phyloP scores from a whole-genome alignment of 2,329 filamentous ascomycete genomes.

The Venturiaceae sp. region DNA sequence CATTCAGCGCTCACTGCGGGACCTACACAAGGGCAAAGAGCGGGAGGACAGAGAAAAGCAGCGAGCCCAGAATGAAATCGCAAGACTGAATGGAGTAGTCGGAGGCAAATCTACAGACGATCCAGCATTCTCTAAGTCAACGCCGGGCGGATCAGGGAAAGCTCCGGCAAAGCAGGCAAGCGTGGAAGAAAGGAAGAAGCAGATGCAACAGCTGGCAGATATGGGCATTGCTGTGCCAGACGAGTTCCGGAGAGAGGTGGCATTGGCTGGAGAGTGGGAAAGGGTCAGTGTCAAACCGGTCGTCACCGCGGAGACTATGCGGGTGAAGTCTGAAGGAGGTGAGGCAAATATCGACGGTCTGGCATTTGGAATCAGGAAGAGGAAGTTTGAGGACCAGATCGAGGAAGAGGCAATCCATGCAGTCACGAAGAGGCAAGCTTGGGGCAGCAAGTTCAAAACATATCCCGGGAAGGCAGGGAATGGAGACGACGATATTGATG shows the following conservation, averaged over 20 bases:
- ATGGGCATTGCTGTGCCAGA: constrained; percentile 81
- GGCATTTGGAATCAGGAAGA: constrained; percentile 52
- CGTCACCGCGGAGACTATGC: constrained; percentile 29
- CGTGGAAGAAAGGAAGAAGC: constrained; percentile 63
- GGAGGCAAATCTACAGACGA: constrained; percentile 27
- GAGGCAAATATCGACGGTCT: constrained; percentile 22
- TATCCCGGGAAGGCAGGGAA: constrained; percentile 32
- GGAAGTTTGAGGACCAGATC: constrained; percentile 51
- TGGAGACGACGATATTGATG: constrained; percentile 51
- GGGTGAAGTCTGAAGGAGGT: constrained; percentile 35
- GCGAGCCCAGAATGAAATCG: constrained; percentile 73
- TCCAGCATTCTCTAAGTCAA: constrained; percentile 20
- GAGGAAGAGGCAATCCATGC: constrained; percentile 29
- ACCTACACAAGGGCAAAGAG: constrained; percentile 79
- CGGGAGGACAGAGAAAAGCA: constrained; percentile 73
- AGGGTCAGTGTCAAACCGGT: constrained; percentile 44
- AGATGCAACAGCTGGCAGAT: constrained; percentile 78
- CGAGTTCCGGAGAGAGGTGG: constrained; percentile 68
- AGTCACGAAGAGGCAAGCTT: constrained; percentile 22
- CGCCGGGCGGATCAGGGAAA: constrained; percentile 17
- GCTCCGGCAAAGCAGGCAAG: constrained; percentile 31
- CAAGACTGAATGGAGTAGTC: constrained; percentile 71
- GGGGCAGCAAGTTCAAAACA: constrained; percentile 35
- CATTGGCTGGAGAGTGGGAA: constrained; percentile 83
- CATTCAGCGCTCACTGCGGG: constrained; percentile 81